Evolutionary conservation across 371 early-diverging fungal genomes (phyloP).

Genomic region (Actinomortierella ambigua): DNA sequence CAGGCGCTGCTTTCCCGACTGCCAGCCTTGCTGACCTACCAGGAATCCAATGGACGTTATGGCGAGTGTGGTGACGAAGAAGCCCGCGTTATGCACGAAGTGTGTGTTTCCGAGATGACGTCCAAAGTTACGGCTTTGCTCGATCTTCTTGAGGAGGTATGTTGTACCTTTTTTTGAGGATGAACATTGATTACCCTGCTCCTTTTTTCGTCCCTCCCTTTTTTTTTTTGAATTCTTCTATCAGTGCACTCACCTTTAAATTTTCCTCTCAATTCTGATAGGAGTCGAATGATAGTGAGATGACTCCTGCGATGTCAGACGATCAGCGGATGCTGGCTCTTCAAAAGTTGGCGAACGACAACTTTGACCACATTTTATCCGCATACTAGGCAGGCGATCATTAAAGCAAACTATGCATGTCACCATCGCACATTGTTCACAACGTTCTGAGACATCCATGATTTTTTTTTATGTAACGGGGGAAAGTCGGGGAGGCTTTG

Average conservation of each 20-base stretch:
- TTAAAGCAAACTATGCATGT: constrained; percentile 15
- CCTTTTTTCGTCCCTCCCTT: too few species aligned
- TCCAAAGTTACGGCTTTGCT: constrained; percentile 33
- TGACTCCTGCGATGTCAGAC: not conserved
- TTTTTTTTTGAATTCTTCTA: too few species aligned
- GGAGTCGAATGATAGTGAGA: not conserved
- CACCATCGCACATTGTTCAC: too few species aligned
- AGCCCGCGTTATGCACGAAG: constrained; percentile 6
- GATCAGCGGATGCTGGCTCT: not conserved
- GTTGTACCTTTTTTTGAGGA: too few species aligned
- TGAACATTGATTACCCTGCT: too few species aligned
- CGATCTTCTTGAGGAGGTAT: too few species aligned
- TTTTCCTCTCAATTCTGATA: not conserved
- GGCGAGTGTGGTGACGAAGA: too few species aligned
- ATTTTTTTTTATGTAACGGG: too few species aligned
- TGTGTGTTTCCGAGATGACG: constrained; percentile 33
- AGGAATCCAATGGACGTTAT: not conserved
- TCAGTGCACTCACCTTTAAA: too few species aligned
- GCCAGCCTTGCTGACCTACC: constrained; percentile 15
- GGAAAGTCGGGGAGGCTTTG: too few species aligned
- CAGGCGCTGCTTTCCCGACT: constrained; percentile 15
- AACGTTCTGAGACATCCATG: too few species aligned
- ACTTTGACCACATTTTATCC: constrained; percentile 1
- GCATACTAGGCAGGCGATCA: constrained; percentile 29
- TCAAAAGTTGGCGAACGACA: not conserved